Conservation (phyloP, 352 stramenopile species). For the Phytophthora cactorum region DNA sequence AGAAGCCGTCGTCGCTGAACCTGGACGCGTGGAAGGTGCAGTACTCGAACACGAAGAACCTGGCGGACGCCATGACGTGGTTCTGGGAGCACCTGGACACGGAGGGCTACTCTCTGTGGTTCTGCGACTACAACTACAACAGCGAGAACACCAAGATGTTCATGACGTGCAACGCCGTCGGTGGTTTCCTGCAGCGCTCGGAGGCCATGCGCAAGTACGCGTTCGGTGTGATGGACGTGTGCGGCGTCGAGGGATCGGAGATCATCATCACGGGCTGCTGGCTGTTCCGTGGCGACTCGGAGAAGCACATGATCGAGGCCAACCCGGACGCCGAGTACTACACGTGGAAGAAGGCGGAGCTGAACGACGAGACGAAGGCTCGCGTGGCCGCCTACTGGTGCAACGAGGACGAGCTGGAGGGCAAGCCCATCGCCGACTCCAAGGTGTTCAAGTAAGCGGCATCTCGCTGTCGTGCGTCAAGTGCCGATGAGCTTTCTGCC, state of each 20-base stretch:
- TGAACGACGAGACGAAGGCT: constrained; percentile 77
- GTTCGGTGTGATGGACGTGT: constrained; percentile 89
- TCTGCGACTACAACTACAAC: constrained; percentile 39
- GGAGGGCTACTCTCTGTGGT: constrained; percentile 92
- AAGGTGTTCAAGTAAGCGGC: constrained; percentile 95
- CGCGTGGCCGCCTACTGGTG: constrained; percentile 90
- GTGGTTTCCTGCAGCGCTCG: constrained; percentile 92
- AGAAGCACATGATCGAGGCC: constrained; percentile 81
- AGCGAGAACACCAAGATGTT: constrained; percentile 94
- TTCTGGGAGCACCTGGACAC: constrained; percentile 92
- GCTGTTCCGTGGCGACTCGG: constrained; percentile 90
- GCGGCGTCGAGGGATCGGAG: constrained; percentile 60
- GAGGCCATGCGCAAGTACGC: constrained; percentile 93
- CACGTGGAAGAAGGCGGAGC: constrained; percentile 87
- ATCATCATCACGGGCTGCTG: constrained; percentile 92
- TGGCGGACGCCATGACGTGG: constrained; percentile 89
- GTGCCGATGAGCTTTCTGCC: constrained; percentile 8
- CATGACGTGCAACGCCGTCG: constrained; percentile 93
- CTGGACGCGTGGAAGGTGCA: constrained; percentile 93
- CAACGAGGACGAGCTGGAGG: constrained; percentile 88
- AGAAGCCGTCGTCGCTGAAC: constrained; percentile 76
- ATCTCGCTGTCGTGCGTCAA: constrained; percentile 6
- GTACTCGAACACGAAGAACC: constrained; percentile 90
- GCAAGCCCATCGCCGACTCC: constrained; percentile 88
- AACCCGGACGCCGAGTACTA: constrained; percentile 81